Base-by-base conservation (phyloP, 2,329 filamentous ascomycete genomes). In the Xylariaceae sp. region DNA sequence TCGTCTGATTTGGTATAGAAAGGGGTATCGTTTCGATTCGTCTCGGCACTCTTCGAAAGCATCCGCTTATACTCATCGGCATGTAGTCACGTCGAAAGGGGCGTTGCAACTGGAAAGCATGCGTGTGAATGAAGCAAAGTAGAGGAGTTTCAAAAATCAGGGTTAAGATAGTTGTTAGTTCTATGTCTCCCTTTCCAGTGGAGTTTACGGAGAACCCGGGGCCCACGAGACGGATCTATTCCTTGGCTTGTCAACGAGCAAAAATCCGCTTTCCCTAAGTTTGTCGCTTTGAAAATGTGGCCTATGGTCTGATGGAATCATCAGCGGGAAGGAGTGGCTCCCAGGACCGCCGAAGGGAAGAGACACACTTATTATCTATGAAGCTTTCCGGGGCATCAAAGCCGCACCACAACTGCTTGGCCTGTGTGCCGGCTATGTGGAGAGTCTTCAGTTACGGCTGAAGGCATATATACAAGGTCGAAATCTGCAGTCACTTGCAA, bases 191-290 rank as follows among this genome's bases (percentile, higher is more conserved):
- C n/a, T n/a, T n/a, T n/a, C n/a, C n/a, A n/a, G n/a, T n/a, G n/a
- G n/a, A n/a, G n/a, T n/a, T n/a, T n/a, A n/a, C n/a, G n/a, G n/a
- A n/a, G n/a, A n/a, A n/a, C n/a, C n/a, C n/a, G n/a, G n/a, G n/a
- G n/a, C n/a, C n/a, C n/a, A n/a, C n/a, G n/a, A 49, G 44, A 60
- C 51, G 49, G 49, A 57, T 23, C 45, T 43, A 19, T 39, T 33
- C 58, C 45, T 45, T 21, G 41, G 44, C 19, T 29, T 46, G 31
- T n/a, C 47, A 23, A 23, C 49, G 19, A 46, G 19, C 19, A 49
- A 9, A 31, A 37, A 33, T 46, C 41, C 46, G 36, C 48, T 52
- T 47, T 39, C 40, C 26, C 33, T 16, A n/a, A 50, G 29, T 34
- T 14, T 46, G 11, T 29, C 16, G 28, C 23, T 41, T 17, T 31